These are phyloP conservation scores for Rhizophlyctis rosea DNA, from an alignment of 192 early-diverging fungal species.

Conservation along the genomic window DNA sequence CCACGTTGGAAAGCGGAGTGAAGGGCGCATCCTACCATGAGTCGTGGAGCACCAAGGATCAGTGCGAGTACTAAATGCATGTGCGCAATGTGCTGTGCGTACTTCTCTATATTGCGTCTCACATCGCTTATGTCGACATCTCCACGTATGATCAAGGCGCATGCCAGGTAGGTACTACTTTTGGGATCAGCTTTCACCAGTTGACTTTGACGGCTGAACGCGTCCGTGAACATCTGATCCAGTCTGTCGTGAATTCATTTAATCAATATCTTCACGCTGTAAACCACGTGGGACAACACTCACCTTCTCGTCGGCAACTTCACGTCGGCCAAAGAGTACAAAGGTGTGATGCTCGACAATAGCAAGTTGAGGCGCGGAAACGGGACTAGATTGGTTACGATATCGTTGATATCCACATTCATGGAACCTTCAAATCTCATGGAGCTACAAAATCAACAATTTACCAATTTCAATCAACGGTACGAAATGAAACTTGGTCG, in stretches of 20 bases:
- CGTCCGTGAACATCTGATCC: conserved; percentile 61
- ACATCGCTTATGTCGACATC: conserved; percentile 52
- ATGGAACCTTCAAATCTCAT: conserved; percentile 56
- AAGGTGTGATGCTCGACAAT: conserved; percentile 55
- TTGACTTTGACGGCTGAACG: conserved; percentile 50
- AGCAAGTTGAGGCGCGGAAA: conserved; percentile 58
- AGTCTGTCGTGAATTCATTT: conserved; percentile 27
- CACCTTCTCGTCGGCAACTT: conserved; percentile 30
- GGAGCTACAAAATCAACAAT: conserved; percentile 34
- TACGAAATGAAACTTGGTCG: no score
- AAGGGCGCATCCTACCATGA: conserved; percentile 36
- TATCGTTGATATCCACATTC: conserved; percentile 66
- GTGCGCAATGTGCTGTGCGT: not conserved
- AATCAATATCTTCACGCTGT: conserved; percentile 33
- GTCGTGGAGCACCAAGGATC: not conserved
- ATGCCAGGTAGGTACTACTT: conserved; percentile 42
- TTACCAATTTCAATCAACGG: no score
- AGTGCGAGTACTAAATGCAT: not conserved
- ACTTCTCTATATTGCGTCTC: conserved; percentile 54
- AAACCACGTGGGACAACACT: conserved; percentile 21
- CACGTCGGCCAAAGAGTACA: conserved; percentile 41
- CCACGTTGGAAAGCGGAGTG: conserved; percentile 49
- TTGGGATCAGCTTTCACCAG: conserved; percentile 49
- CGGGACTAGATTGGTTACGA: conserved; percentile 60
- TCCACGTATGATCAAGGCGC: conserved; percentile 51